These are phyloP conservation scores for Bruguiera gymnorhiza DNA, from an alignment of 345 rosid genomes.

Conservation along the genomic window DNA sequence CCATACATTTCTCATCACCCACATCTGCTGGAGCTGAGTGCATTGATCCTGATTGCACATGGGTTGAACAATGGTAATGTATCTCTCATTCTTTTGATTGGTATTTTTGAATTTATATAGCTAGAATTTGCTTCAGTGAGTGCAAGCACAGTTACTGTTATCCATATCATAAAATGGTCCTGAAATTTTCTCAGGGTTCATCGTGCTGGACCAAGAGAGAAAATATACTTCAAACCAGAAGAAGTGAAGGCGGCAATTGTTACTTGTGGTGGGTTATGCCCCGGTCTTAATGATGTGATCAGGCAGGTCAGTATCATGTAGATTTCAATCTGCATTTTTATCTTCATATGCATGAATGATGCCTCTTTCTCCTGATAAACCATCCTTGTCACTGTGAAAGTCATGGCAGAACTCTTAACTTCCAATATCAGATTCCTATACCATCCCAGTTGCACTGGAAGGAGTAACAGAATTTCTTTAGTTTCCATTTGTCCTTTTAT, in stretches of 20 bases:
- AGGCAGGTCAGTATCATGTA: constrained; percentile 55
- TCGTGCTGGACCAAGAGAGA: constrained; percentile 92
- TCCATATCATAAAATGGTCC: not conserved
- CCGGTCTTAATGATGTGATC: constrained; percentile 92
- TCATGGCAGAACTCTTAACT: constrained; percentile 7
- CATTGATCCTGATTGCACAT: constrained; percentile 70
- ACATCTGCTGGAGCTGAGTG: constrained; percentile 89
- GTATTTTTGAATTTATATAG: constrained; percentile 7
- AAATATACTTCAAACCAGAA: constrained; percentile 82
- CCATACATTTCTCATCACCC: constrained; percentile 64
- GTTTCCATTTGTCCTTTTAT: not conserved
- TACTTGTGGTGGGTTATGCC: constrained; percentile 96
- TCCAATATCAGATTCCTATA: not conserved
- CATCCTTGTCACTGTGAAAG: not conserved
- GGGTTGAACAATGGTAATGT: constrained; percentile 92
- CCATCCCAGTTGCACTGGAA: no score
- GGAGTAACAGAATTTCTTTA: not conserved
- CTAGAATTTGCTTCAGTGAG: constrained; percentile 8
- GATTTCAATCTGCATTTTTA: not conserved
- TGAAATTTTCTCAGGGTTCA: constrained; percentile 57
- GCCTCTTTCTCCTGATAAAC: not conserved
- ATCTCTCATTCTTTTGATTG: not conserved
- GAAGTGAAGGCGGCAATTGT: constrained; percentile 88
- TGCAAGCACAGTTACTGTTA: not conserved
- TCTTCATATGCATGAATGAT: constrained; percentile 1